Conservation (phyloP, 768 basidiomycete species). For the Mycena albidolilacea region DNA sequence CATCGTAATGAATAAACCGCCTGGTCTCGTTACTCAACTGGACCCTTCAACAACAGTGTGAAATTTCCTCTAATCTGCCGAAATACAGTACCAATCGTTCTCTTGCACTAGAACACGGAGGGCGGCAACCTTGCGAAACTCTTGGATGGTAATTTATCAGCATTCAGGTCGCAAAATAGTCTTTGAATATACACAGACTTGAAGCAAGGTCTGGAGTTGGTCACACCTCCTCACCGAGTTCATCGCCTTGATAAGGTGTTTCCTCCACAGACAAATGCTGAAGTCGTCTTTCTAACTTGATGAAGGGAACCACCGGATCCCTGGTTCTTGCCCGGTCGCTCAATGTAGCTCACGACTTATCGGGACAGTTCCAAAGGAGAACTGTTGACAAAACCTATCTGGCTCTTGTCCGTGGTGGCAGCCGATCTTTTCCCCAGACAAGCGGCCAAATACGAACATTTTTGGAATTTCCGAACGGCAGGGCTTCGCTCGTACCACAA, state of each 20-base stretch:
- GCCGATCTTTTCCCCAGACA: constrained; percentile 58
- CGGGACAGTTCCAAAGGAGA: constrained; percentile 66
- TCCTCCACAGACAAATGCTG: constrained; percentile 3
- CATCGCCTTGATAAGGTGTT: constrained; percentile 79
- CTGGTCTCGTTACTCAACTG: constrained; percentile 69
- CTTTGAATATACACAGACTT: constrained; percentile 41
- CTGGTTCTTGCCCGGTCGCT: constrained; percentile 68
- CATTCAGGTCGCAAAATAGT: not conserved
- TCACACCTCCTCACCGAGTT: constrained; percentile 61
- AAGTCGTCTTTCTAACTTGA: not conserved
- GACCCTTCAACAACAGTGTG: constrained; percentile 42
- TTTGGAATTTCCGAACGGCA: constrained; percentile 62
- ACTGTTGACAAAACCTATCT: constrained; percentile 72
- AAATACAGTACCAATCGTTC: constrained; percentile 46
- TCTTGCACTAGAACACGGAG: constrained; percentile 39
- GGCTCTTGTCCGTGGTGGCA: constrained; percentile 72
- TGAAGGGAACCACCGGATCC: constrained; percentile 74
- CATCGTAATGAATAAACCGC: constrained; percentile 75
- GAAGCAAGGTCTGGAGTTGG: constrained; percentile 49
- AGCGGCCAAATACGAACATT: constrained; percentile 59
- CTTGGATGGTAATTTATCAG: constrained; percentile 11
- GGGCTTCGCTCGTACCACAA: constrained; percentile 53
- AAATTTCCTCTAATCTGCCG: constrained; percentile 53
- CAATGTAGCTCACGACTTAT: constrained; percentile 61
- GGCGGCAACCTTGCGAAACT: constrained; percentile 25